Conservation (phyloP, 495 filamentous ascomycete species). For the Xylaria palmicola region DNA sequence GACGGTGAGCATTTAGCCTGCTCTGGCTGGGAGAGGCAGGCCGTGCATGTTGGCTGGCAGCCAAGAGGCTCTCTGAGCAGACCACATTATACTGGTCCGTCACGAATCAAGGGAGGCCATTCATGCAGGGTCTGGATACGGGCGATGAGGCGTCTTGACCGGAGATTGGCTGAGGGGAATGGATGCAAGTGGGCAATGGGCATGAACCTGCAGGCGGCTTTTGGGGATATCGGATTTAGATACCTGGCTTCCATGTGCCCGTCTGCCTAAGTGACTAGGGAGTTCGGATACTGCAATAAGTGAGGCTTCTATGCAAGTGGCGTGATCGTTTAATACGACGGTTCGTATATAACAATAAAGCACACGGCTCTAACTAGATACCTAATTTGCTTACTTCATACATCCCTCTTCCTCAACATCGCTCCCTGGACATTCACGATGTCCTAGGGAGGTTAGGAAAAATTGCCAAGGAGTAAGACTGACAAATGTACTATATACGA, state of each 20-base stretch:
- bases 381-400: too few relatives aligned
- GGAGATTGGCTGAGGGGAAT: background rate
- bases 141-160: too few relatives aligned
- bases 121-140: background rate
- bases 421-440: too few relatives aligned
- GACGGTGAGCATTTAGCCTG: too few relatives aligned
- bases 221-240: slow-evolving; percentile 1
- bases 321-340: background rate
- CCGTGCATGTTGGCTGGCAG: background rate
- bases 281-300: background rate
- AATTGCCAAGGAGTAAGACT: background rate
- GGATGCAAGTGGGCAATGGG: background rate
- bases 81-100: background rate
- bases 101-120: background rate
- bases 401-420: too few relatives aligned
- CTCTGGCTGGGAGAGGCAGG: too few relatives aligned
- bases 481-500: too few relatives aligned
- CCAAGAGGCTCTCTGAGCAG: background rate
- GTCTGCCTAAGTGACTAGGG: too few relatives aligned
- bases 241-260: too few relatives aligned
- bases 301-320: background rate
- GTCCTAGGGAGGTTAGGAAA: too few relatives aligned
- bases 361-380: background rate
- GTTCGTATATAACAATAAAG: background rate
- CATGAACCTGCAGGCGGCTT: background rate